Conservation (phyloP, 108 stramenopile species). For the Fragilaria radians region DNA sequence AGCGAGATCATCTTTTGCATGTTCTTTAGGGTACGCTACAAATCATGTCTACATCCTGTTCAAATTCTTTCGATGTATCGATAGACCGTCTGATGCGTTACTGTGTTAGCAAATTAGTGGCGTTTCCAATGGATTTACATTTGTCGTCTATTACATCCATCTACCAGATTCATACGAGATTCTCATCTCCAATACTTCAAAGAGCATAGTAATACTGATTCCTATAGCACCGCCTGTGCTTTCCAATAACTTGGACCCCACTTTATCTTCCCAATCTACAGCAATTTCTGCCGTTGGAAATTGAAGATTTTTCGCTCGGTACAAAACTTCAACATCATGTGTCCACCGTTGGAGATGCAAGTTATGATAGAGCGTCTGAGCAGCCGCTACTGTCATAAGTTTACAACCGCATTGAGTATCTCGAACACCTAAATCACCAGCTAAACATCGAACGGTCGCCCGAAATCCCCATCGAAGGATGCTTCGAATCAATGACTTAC, state of each 20-base stretch:
- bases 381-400: constrained; percentile 50
- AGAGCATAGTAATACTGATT: constrained; percentile 55
- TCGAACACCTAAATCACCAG: constrained; percentile 27
- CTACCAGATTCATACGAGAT: constrained; percentile 24
- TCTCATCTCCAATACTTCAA: constrained; percentile 50
- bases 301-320: constrained; percentile 32
- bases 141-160: too few species aligned
- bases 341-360: constrained; percentile 64
- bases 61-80: too few species aligned
- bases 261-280: constrained; percentile 67
- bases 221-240: constrained; percentile 28
- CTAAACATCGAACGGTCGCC: constrained; percentile 26
- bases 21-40: too few species aligned
- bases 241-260: constrained; percentile 70
- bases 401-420: constrained; percentile 85
- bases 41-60: too few species aligned
- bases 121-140: too few species aligned
- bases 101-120: too few species aligned
- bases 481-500: background rate
- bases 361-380: constrained; percentile 34
- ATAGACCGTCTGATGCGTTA: too few species aligned
- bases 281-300: constrained; percentile 38
- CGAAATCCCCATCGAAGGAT: constrained; percentile 54
- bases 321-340: constrained; percentile 78
- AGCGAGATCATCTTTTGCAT: too few species aligned